A percentile compares a stretch with the other conserved stretches of the same genome.
Conservation (phyloP, 768 basidiomycete genomes). For the Tricholoma sp. region DNA sequence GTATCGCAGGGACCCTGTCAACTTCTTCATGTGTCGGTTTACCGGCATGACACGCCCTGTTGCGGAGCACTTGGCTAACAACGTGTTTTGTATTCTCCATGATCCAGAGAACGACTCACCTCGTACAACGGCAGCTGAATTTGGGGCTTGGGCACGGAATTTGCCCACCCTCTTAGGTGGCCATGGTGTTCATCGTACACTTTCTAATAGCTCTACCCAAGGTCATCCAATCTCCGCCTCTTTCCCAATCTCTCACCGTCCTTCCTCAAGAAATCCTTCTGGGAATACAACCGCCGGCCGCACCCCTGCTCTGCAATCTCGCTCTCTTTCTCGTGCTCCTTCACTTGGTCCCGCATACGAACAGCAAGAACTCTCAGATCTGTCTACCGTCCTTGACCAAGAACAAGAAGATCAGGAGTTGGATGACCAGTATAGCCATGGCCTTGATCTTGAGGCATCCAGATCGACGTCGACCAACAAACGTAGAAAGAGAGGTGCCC, state of each 20-base stretch:
- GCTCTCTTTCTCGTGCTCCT: conserved; percentile 59
- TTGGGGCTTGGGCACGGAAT: conserved; percentile 81
- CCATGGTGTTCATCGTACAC: conserved; percentile 51
- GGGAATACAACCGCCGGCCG: conserved; percentile 39
- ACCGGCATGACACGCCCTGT: conserved; percentile 83
- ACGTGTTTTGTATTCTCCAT: conserved; percentile 78
- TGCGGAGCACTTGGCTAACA: conserved; percentile 79
- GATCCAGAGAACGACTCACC: conserved; percentile 57
- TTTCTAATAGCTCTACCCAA: conserved; percentile 51
- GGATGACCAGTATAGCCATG: conserved; percentile 36
- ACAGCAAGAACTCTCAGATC: conserved; percentile 37
- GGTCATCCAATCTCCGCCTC: conserved; percentile 61
- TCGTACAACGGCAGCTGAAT: conserved; percentile 75
- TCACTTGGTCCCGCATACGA: conserved; percentile 51
- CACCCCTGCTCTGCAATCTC: conserved; percentile 48
- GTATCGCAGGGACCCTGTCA: conserved; percentile 72
- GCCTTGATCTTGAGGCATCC: conserved; percentile 35
- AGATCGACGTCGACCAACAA: conserved; percentile 70
- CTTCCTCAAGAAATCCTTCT: conserved; percentile 61
- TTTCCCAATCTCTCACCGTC: conserved; percentile 64
- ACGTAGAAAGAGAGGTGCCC: conserved; percentile 77
- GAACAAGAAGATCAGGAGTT: conserved; percentile 42
- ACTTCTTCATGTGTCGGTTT: conserved; percentile 88
- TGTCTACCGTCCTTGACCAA: conserved; percentile 52
- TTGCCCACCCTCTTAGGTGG: conserved; percentile 68